phyloP scores from a whole-genome alignment of 768 basidiomycete species.

The Glaciozyma antarctica region DNA sequence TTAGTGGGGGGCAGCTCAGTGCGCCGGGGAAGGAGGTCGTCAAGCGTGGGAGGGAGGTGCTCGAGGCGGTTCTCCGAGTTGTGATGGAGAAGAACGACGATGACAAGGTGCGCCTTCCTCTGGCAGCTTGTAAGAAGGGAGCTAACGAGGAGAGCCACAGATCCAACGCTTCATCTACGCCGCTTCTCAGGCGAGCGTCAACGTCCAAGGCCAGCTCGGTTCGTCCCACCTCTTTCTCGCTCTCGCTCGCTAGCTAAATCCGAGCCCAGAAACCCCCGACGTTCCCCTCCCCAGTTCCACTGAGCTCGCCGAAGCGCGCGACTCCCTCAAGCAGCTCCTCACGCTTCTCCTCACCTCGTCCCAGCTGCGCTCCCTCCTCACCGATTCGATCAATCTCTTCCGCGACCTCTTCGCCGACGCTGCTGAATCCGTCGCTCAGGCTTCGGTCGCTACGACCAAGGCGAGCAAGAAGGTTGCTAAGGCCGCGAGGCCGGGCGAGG shows the following conservation, averaged over 20 bases:
- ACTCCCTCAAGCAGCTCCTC: conserved; percentile 39
- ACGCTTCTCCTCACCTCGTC: conserved; percentile 40
- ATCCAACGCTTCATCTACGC: conserved; percentile 40
- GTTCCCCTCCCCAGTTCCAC: conserved; percentile 38
- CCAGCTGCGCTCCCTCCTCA: conserved; percentile 39
- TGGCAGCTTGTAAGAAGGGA: neutral
- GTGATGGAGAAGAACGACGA: conserved; percentile 41
- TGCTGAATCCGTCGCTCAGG: conserved; percentile 39
- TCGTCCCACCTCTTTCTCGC: neutral
- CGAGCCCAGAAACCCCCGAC: conserved; percentile 34
- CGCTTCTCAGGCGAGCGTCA: conserved; percentile 31
- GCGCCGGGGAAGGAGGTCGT: conserved; percentile 39
- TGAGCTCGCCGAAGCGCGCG: conserved; percentile 20
- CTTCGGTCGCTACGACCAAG: conserved; percentile 10
- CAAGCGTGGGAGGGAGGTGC: conserved; percentile 36
- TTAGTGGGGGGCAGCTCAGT: conserved; percentile 28
- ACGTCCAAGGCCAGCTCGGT: conserved; percentile 37
- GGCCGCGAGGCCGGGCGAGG: conserved; percentile 34
- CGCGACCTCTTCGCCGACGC: conserved; percentile 42
- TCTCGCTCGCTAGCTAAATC: neutral
- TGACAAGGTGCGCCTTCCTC: conserved; percentile 24
- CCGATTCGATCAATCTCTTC: conserved; percentile 38
- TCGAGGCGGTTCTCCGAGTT: conserved; percentile 37
- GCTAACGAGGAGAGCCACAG: conserved; percentile 10
- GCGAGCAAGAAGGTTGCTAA: conserved; percentile 38